Conservation (phyloP, 2,329 filamentous ascomycete species). For the Fusarium foetens region DNA sequence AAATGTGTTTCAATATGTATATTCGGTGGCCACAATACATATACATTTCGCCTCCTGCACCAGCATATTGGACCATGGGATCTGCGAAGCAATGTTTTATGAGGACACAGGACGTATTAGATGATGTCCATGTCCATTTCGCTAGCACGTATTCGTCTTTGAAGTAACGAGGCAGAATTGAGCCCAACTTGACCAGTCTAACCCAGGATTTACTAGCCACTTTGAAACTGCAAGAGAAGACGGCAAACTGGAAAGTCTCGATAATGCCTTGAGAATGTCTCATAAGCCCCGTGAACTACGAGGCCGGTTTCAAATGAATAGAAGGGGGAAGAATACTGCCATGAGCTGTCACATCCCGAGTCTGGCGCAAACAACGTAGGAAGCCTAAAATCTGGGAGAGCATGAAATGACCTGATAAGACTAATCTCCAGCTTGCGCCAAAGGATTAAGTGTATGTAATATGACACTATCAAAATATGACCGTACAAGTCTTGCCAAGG, state of each 20-base stretch:
- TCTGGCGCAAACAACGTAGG: not conserved
- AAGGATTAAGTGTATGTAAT: not conserved
- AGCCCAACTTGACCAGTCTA: not conserved
- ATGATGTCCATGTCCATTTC: not conserved
- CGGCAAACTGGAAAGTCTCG: not conserved
- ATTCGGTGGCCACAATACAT: not conserved
- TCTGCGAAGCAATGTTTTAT: not conserved
- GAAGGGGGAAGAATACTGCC: not conserved
- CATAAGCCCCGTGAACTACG: not conserved
- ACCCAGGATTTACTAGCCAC: not conserved
- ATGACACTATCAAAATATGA: not conserved
- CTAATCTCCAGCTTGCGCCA: not conserved
- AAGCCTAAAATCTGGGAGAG: not conserved
- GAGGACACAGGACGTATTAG: not conserved
- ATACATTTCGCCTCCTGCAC: not conserved
- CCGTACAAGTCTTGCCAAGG: not conserved
- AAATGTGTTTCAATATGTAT: not conserved
- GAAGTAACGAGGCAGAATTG: not conserved
- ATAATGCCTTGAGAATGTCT: not conserved
- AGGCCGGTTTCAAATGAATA: not conserved
- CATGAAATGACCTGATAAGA: not conserved
- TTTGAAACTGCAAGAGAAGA: not conserved
- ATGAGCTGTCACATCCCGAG: not conserved
- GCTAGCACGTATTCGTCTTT: not conserved
- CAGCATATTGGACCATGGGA: not conserved